Evolutionary conservation across 2,329 filamentous ascomycete genomes (phyloP).

Genomic region (Cladophialophora bantiana): DNA sequence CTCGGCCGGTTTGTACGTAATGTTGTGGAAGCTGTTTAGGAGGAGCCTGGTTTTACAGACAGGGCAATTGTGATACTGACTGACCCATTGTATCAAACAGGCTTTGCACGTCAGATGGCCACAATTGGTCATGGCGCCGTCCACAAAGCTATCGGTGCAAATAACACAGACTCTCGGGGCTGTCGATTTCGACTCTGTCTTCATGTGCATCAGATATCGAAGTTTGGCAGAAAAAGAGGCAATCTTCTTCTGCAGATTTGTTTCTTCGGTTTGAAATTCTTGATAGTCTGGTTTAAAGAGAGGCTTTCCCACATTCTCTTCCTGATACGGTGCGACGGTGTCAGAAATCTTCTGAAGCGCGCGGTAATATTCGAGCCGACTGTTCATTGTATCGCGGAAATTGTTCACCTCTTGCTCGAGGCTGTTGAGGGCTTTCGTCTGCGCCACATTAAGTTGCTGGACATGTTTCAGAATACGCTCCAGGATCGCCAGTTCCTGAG

Average conservation of each 20-base stretch:
- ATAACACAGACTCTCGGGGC: constrained; percentile 81
- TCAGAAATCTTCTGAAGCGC: constrained; percentile 93
- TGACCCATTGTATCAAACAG: constrained; percentile 82
- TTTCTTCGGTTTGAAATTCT: constrained; percentile 55
- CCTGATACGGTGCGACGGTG: constrained; percentile 74
- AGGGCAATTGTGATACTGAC: constrained; percentile 76
- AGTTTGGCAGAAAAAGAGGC: constrained; percentile 73
- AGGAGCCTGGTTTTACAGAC: constrained; percentile 77
- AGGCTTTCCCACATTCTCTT: constrained; percentile 66
- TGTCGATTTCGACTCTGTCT: constrained; percentile 67
- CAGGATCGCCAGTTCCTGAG: constrained; percentile 70
- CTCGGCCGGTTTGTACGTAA: constrained; percentile 79
- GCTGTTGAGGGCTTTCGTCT: constrained; percentile 59
- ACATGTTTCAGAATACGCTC: constrained; percentile 67
- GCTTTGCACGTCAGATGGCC: constrained; percentile 44
- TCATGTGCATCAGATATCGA: constrained; percentile 72
- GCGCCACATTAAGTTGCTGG: constrained; percentile 59
- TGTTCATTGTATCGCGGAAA: constrained; percentile 82
- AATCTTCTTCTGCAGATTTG: constrained; percentile 64
- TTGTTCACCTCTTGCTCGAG: constrained; percentile 73
- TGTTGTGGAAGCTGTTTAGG: constrained; percentile 77
- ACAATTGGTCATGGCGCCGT: constrained; percentile 58
- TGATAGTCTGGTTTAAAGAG: constrained; percentile 60
- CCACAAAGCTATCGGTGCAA: constrained; percentile 76
- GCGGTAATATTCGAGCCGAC: constrained; percentile 85